Base-by-base conservation (phyloP, 169 alveolate species). In the Cryptosporidium sp. region DNA sequence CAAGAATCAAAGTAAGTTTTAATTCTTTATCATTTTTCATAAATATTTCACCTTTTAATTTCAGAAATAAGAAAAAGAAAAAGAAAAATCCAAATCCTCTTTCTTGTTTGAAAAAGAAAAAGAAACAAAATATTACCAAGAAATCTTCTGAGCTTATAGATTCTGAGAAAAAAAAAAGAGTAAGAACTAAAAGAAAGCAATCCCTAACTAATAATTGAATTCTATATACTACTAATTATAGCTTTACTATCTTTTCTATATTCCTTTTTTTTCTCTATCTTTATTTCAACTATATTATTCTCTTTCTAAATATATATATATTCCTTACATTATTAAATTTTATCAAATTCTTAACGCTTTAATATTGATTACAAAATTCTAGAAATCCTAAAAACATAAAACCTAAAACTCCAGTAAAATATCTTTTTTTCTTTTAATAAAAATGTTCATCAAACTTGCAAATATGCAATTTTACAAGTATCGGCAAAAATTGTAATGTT, bases 21-120 rank as follows among this genome's bases (percentile, higher is more conserved):
- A 9, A 56, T n/a, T 1, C 14, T 4, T 16, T 21, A 31, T 44
- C 10, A 42, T 23, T 10, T 33, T 3, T 3, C 1, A 1, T 48
- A 14, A 12, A 14, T 16, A 48, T 33, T 21, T 45, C 10, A 21
- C 29, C 44, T 37, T 70, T 23, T 44, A 70, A 56, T 39, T 65
- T 31, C 44, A 80, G 75, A 31, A 62, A 8, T 8, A 80, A 80
- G 35, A 56, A 10, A 10, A 80, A 29, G 31, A 73, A 33, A 33
- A n/a, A 73, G 18, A 80, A 80, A 51, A 80, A 80, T 45, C 89
- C 89, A 10, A 80, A 80, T 67, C 89, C 89, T 23, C 68, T 80
- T 26, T 80, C 89, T 18, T 80, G 89, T 21, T 29, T 80, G 5
- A 80, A 80, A 45, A 80, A 80, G 31, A 80, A 80, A 37, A 61